These are phyloP conservation scores for Trypanosoma boissoni DNA, from an alignment of 208 protist genomes.

Conservation along the genomic window DNA sequence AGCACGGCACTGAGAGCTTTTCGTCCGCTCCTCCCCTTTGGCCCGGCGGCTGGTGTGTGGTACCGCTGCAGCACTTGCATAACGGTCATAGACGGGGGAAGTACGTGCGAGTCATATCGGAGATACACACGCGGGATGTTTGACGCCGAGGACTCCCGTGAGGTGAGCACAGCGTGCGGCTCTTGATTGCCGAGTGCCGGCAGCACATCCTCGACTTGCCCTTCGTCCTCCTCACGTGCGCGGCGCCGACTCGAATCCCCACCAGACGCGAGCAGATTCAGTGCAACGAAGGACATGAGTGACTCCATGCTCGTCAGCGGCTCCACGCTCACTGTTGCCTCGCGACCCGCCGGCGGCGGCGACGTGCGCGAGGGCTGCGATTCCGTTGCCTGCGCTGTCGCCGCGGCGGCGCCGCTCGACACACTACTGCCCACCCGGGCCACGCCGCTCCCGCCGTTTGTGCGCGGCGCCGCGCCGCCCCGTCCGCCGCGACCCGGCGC, in stretches of 20 bases:
- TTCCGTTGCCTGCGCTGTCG: too few relatives aligned
- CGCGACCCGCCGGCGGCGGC: neutral
- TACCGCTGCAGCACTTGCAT: conserved; percentile 62
- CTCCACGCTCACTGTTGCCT: conserved; percentile 29
- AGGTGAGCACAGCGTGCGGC: neutral
- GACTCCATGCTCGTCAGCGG: conserved; percentile 33
- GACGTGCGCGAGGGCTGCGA: too few relatives aligned
- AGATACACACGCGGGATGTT: conserved; percentile 39
- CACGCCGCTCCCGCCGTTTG: conserved; percentile 1
- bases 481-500: too few relatives aligned
- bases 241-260: neutral
- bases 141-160: conserved; percentile 7
- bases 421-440: neutral
- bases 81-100: conserved; percentile 78
- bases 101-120: conserved; percentile 56
- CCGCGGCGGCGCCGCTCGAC: too few relatives aligned
- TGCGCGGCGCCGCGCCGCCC: neutral
- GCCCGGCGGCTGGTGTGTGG: too few relatives aligned
- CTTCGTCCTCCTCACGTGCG: conserved; percentile 19
- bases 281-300: conserved; percentile 29
- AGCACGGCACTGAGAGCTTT: conserved; percentile 6
- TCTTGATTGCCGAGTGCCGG: conserved; percentile 25
- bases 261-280: conserved; percentile 20
- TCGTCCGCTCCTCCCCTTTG: too few relatives aligned
- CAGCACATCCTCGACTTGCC: conserved; percentile 30